Evolutionary conservation across 129 eudicot genomes (phyloP), one percentile per base, ranked within the genome.

Genomic region (Artemisia annua): DNA sequence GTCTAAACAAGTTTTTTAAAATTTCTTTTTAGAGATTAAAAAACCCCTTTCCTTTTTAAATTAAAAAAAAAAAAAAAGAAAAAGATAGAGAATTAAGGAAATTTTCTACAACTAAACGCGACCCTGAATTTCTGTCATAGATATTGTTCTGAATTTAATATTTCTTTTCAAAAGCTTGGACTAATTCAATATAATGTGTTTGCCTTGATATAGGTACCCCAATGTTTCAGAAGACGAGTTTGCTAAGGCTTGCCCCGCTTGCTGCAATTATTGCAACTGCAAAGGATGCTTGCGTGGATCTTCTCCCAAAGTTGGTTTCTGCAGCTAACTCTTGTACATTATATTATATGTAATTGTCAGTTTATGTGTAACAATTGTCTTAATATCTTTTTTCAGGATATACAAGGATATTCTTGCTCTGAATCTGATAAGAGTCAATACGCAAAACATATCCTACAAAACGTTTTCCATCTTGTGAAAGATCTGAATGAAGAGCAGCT

Each of bases 261-360:
- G 91, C 69, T 73, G 78, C 20, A 48, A 70, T 22, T 79, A 74
- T 20, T 87, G 94, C 78, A 87, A 87, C 62, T 87, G 94, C 78
- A 87, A 82, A 63, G 82, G 75, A 48, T 87, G 89, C 46, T 78
- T 85, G 55, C 75, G 89, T 43, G 17, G 58, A 73, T 52, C 13
- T 51, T 74, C 78, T 30, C 71, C 52, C 35, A 51, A 74, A 64
- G 67, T 54, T 80, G 77, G 58, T 86, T 72, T 66, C 15, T 46
- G 12, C 64, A 79, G 44, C 82, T 82, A 73, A 13, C 67, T 28
- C 56, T 26, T 46, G 19, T 43, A 58, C 60, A 46, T 71, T 77
- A 51, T 51, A 4, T 11, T 11, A 15, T 50, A 44, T 51, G 11
- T 61, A 60, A 30, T 48, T 15, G 8, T 5, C 49, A 56, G 39